Evolutionary conservation across 2,329 filamentous ascomycete species (phyloP).

Genomic region (Claviceps arundinis): DNA sequence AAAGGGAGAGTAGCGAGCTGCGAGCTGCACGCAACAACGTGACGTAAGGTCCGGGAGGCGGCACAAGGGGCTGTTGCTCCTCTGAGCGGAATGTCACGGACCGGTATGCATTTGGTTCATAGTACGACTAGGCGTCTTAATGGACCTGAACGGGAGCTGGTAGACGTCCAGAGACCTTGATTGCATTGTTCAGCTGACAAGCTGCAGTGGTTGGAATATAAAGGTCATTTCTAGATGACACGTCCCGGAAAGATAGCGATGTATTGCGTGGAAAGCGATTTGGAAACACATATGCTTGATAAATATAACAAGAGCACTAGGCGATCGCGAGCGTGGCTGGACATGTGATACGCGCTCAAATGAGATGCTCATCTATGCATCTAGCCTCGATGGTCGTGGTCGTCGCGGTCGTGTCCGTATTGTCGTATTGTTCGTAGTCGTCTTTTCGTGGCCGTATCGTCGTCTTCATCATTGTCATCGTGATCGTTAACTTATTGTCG

Average conservation of each 20-base stretch:
- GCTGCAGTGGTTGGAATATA: neutral
- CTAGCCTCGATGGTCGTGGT: no score
- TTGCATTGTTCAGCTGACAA: neutral
- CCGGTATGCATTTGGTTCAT: neutral
- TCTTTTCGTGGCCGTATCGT: no score
- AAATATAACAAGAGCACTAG: neutral
- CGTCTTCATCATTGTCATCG: no score
- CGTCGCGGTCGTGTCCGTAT: no score
- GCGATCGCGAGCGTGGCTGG: neutral
- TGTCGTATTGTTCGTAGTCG: no score
- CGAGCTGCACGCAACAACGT: neutral
- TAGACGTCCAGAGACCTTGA: neutral
- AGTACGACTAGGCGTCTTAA: neutral
- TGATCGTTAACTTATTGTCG: no score
- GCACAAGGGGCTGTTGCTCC: neutral
- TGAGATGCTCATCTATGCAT: no score
- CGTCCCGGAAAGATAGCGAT: neutral
- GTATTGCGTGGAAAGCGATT: conserved; percentile 1
- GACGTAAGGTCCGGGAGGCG: neutral
- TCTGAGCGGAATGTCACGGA: neutral
- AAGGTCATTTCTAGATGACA: conserved; percentile 1
- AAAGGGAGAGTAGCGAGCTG: neutral
- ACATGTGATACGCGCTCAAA: no score
- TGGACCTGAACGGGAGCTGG: neutral
- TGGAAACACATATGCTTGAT: conserved; percentile 2